Evolutionary conservation across 1,284 basidiomycete genomes (phyloP).

Genomic region (Ustilago trichophora): DNA sequence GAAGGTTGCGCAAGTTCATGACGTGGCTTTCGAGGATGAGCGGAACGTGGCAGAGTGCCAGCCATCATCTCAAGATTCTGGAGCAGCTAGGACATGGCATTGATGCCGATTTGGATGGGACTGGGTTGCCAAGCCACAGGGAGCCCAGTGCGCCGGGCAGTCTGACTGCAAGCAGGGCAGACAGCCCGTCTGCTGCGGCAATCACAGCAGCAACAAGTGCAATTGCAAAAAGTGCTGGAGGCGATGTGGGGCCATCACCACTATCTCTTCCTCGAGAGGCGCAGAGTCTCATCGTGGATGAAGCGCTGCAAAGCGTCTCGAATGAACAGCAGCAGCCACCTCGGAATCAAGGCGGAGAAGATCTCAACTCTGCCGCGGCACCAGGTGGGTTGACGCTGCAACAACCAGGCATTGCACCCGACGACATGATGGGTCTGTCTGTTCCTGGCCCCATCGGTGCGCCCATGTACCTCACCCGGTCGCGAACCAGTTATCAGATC

Average conservation of each 20-base stretch:
- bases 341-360: too few relatives aligned
- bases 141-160: constrained; percentile 3
- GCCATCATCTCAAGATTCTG: constrained; percentile 48
- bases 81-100: constrained; percentile 48
- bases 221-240: constrained; percentile 2
- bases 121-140: constrained; percentile 33
- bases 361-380: too few relatives aligned
- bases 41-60: constrained; percentile 36
- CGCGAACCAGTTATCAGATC: constrained; percentile 16
- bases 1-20: constrained; percentile 47
- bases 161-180: constrained; percentile 11
- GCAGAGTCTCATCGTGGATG: neutral
- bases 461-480: constrained; percentile 30
- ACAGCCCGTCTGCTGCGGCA: constrained; percentile 18
- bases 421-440: too few relatives aligned
- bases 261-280: constrained; percentile 8
- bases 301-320: too few relatives aligned
- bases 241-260: constrained; percentile 2
- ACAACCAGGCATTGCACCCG: too few relatives aligned
- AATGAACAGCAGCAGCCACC: neutral
- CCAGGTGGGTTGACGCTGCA: too few relatives aligned
- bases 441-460: constrained; percentile 42
- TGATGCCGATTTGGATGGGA: constrained; percentile 46
- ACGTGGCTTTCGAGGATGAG: constrained; percentile 45
- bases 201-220: neutral